Evolutionary conservation across 176 grass and related monocot genomes (phyloP), one percentile per base, ranked within the genome.

Genomic region (Leersia perrieri): DNA sequence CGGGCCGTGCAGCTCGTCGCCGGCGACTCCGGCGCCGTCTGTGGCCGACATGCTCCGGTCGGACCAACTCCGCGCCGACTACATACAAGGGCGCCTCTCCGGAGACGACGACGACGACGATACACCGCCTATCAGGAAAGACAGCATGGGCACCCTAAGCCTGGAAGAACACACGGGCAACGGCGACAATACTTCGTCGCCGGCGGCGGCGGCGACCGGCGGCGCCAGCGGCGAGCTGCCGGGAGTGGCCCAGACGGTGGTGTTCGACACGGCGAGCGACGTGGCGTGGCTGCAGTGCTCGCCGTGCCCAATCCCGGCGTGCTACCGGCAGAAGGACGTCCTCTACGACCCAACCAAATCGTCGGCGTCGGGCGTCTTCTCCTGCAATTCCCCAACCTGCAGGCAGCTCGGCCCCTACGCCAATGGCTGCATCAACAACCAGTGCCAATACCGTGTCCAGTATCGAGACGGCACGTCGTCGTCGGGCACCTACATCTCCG

Each of bases 221-320:
- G 81, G 71, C 11, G 81, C 68, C 6, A 77, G 71, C 11, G 81
- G 1, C 11, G 0, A 42, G 0, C 72, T 60, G 9, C 60, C 60
- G 0, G 76, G 27, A 23, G 74, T 60, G 57, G 23, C 12, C 5
- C 83, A 63, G 35, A 53, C 72, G 0, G 26, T 91, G 38, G 4
- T 85, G 36, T 60, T 91, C 11, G 89, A 91, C 85, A 88, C 89
- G 1, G 72, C 85, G 14, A 91, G 89, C 79, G 89, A 91, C 57
- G 85, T 91, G 42, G 70, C 89, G 3, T 91, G 89, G 89, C 76
- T 91, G 66, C 89, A 91, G 45, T 92, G 90, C 71, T 6, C 13
- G 8, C 78, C 78, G 1, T 80, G 78, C 2, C 78, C 78, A 1
- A 2, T 5, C 0, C 33, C 65, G 5, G n/a, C 14, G 25, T 80